Base-by-base conservation (phyloP, 2,329 filamentous ascomycete species). In the Leptographium galeiforme region DNA sequence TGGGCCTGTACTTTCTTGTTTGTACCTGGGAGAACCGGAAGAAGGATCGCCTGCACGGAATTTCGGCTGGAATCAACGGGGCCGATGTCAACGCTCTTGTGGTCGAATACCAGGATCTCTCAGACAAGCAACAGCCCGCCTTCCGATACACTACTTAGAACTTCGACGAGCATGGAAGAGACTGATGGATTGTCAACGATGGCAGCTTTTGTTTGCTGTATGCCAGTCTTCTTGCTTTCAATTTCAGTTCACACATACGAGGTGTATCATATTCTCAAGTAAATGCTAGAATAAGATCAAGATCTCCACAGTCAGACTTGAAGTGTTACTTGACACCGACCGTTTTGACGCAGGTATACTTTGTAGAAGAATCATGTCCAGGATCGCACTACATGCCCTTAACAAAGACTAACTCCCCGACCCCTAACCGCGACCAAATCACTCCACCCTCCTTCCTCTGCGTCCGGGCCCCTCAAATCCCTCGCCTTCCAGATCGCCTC, bases 1-100 rank as follows among this genome's bases (percentile, higher is more conserved):
- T 73, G 6, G 61, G 80, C 32, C 8, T 44, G 19, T 43, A 77
- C 79, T 62, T 80, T 79, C 57, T 61, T 33, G 39, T 48, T 13
- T 39, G 66, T 25, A 30, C 13, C 8, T 74, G 68, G 69, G 70
- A 73, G 58, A 74, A 75, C 63, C 71, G 69, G 63, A 14, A 18
- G 18, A 32, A 41, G 13, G 40, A 50, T 16, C n/a, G 25, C 5
- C 39, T 32, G 10, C 45, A 46, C 19, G 46, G 52, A 18, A 33
- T 4, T 10, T 10, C 36, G 0, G 1, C 13, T 11, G 44, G 18
- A 3, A 16, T 52, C 3, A 34, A 49, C 8, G 52, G 50, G 13
- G 52, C 33, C 18, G 43, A 32, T 1, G 16, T 38, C 18, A 44
- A 52, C 13, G 44, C 36, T 13, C 49, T 53, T 32, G 14, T 50